These are phyloP conservation scores for Penicillium daleae DNA, from an alignment of 495 filamentous ascomycete genomes.

Conservation along the genomic window DNA sequence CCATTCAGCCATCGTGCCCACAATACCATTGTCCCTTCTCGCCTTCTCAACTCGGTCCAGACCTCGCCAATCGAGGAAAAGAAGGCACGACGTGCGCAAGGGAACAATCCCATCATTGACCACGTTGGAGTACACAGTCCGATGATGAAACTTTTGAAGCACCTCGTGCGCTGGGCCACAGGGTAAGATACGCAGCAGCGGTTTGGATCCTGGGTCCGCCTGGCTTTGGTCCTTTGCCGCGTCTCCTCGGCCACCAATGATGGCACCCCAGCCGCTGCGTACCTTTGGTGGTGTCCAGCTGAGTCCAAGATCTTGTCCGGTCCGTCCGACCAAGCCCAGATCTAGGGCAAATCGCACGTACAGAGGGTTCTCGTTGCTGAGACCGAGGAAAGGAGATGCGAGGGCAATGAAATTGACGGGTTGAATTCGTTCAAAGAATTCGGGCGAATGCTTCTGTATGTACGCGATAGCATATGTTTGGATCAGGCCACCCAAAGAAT, in stretches of 20 bases:
- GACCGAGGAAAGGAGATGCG: constrained; percentile 85
- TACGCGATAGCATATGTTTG: constrained; percentile 98
- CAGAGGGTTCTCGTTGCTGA: constrained; percentile 96
- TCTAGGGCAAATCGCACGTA: constrained; percentile 98
- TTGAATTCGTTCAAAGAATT: constrained; percentile 84
- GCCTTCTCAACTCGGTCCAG: constrained; percentile 93
- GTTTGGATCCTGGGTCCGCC: constrained; percentile 78
- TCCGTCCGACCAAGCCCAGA: constrained; percentile 91
- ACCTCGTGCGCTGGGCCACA: constrained; percentile 91
- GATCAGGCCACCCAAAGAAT: constrained; percentile 88
- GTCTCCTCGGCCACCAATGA: constrained; percentile 77
- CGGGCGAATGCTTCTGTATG: constrained; percentile 92
- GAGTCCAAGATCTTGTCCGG: constrained; percentile 90
- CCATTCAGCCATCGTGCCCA: constrained; percentile 90
- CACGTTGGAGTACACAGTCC: constrained; percentile 95
- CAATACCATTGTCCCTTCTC: constrained; percentile 83
- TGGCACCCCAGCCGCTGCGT: constrained; percentile 83
- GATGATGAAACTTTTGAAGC: constrained; percentile 82
- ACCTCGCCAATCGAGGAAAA: constrained; percentile 98
- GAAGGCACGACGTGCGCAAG: constrained; percentile 86
- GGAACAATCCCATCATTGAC: constrained; percentile 99
- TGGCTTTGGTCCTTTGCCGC: constrained; percentile 66
- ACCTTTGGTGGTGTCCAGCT: constrained; percentile 91
- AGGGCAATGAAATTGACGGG: constrained; percentile 94
- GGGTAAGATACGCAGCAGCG: constrained; percentile 85